A percentile compares a stretch with the other conserved stretches of the same genome.
phyloP scores from a whole-genome alignment of 202 grass and related monocot genomes.

The Setaria viridis region DNA sequence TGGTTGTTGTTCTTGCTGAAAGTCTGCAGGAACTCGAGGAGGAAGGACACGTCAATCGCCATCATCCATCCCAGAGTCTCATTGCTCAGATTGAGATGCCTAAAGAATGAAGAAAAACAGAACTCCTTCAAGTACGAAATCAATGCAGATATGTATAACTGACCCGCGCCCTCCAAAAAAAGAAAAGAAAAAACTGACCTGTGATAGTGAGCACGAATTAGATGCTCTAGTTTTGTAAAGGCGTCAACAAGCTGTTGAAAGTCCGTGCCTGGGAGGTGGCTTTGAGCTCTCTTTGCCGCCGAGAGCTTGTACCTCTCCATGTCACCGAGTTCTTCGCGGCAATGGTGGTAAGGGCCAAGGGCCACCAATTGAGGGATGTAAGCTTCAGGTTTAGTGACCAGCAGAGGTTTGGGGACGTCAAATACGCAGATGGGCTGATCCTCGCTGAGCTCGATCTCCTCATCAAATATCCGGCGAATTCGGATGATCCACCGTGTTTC shows the following conservation, averaged over 20 bases:
- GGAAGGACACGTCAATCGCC: constrained; percentile 82
- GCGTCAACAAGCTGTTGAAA: constrained; percentile 56
- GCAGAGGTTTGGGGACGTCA: constrained; percentile 65
- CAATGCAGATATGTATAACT: neutral
- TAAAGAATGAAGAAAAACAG: constrained; percentile 16
- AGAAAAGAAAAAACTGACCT: constrained; percentile 40
- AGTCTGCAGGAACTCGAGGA: constrained; percentile 73
- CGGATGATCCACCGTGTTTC: constrained; percentile 70
- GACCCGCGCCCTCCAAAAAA: constrained; percentile 48
- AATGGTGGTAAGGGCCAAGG: constrained; percentile 81
- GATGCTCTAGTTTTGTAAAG: constrained; percentile 60
- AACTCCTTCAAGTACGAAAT: neutral
- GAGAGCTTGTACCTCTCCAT: constrained; percentile 84
- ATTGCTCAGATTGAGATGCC: constrained; percentile 63
- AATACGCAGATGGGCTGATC: constrained; percentile 66
- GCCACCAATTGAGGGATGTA: constrained; percentile 75
- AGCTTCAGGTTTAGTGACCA: constrained; percentile 61
- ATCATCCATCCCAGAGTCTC: constrained; percentile 87
- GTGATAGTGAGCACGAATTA: constrained; percentile 78
- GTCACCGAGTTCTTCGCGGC: constrained; percentile 54
- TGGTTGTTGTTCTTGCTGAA: constrained; percentile 13
- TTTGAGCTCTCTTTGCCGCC: constrained; percentile 52
- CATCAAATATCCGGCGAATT: constrained; percentile 54
- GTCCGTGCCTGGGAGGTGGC: constrained; percentile 42
- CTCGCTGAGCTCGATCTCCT: constrained; percentile 55